Base-by-base conservation (phyloP, 805 yeast genomes). In the Citeromyces matritensis region DNA sequence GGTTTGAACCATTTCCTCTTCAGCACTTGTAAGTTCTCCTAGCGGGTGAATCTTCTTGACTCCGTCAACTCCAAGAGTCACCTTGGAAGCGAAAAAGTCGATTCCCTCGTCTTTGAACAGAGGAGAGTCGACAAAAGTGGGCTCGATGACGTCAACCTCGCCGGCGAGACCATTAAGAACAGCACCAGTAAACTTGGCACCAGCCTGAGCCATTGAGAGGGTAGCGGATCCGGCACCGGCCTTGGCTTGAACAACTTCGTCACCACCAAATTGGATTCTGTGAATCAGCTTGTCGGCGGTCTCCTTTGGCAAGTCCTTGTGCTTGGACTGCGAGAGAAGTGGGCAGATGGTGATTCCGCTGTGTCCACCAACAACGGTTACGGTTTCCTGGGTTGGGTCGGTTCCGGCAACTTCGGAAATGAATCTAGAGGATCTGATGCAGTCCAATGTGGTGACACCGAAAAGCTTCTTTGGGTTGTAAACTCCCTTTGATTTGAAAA, bases 331-430 rank as follows among this genome's bases (percentile, higher is more conserved):
- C 39, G 94, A 81, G 55, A 85, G 63, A 58, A 86, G 65, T 52
- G 96, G 96, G 39, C 85, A 93, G 59, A 85, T 85, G 58, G 96
- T 86, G 55, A 78, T 76, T 61, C 96, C 96, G 37, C 95, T 83
- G 75, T 85, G 96, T 48, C 96, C 96, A 57, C 96, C 96, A 42
- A 86, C 88, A 51, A 86, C 95, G 42, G 83, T 70, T 42, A 85
- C 82, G 43, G 58, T 63, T 68, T 81, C 94, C 43, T 66, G 58
- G 40, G 62, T 67, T 53, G 94, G 95, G 65, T 79, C 72, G 50
- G 84, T 73, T 49, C 70, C 69, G 34, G 63, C 71, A 50, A 72
- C 51, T 57, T 70, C 76, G 48, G 71, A 63, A 44, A 77, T 70
- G 65, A 83, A 86, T 62, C 88, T 72, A 36, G 91, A 74, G 38